phyloP scores from a whole-genome alignment of 2,329 filamentous ascomycete species.

The Proliferodiscus dingleyae region DNA sequence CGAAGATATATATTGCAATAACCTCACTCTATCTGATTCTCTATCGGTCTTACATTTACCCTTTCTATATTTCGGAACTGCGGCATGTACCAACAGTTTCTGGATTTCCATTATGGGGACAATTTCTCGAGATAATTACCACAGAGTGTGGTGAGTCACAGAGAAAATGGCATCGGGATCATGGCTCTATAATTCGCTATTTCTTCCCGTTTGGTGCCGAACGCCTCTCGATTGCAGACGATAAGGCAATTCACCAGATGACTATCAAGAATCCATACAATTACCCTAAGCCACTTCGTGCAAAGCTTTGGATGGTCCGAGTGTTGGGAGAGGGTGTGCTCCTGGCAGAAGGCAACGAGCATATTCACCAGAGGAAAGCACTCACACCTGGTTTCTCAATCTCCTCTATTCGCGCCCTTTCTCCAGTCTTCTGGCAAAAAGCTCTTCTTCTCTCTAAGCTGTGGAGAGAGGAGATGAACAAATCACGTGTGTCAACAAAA shows the following conservation, averaged over 20 bases:
- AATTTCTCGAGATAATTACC: constrained; percentile 38
- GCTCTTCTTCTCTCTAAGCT: constrained; percentile 45
- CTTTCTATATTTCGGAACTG: constrained; percentile 39
- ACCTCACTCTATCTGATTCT: constrained; percentile 31
- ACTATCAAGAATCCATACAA: constrained; percentile 55
- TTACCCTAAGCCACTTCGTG: constrained; percentile 55
- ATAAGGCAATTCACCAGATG: constrained; percentile 41
- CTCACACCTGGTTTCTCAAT: constrained; percentile 78
- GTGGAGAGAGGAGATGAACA: constrained; percentile 47
- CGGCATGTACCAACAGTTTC: constrained; percentile 39
- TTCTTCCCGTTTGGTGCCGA: constrained; percentile 43
- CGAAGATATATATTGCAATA: constrained; percentile 15
- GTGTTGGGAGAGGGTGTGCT: constrained; percentile 69
- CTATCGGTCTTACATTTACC: constrained; percentile 37
- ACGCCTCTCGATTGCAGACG: constrained; percentile 40
- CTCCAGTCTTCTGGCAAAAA: constrained; percentile 78
- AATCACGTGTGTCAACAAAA: constrained; percentile 20
- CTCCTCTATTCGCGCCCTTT: constrained; percentile 75
- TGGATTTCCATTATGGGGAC: constrained; percentile 39
- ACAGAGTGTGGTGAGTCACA: constrained; percentile 39
- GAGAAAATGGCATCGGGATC: constrained; percentile 37
- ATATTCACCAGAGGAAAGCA: constrained; percentile 58
- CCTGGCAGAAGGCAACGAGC: constrained; percentile 64
- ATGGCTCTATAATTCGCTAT: constrained; percentile 41
- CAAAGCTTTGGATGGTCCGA: constrained; percentile 53